phyloP scores from a whole-genome alignment of 768 basidiomycete genomes.

The Russula virescens region DNA sequence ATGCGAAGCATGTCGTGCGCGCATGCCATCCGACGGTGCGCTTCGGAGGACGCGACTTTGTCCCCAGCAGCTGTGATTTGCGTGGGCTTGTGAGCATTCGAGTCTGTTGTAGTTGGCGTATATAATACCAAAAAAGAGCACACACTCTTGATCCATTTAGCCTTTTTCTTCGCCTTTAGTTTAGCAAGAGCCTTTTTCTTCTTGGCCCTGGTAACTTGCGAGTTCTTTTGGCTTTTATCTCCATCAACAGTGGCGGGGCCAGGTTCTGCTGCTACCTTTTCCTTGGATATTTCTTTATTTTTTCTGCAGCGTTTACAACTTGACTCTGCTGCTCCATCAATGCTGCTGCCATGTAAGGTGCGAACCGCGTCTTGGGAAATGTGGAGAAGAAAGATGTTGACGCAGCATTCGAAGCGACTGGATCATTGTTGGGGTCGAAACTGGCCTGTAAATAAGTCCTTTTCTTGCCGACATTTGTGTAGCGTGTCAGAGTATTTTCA shows the following conservation, averaged over 20 bases:
- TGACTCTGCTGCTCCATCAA: conserved; percentile 41
- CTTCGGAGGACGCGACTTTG: conserved; percentile 41
- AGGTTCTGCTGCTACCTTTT: background rate
- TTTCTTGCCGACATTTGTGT: conserved; percentile 71
- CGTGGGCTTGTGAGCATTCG: too few species aligned
- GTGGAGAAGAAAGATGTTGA: conserved; percentile 9
- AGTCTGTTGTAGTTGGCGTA: too few species aligned
- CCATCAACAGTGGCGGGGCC: background rate
- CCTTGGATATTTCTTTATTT: conserved; percentile 38
- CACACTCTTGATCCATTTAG: conserved; percentile 27
- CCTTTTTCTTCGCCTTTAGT: conserved; percentile 28
- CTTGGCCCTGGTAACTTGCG: conserved; percentile 26
- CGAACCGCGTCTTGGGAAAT: conserved; percentile 2
- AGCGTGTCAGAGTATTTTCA: conserved; percentile 56
- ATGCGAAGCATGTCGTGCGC: conserved; percentile 77
- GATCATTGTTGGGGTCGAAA: conserved; percentile 33
- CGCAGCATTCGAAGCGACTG: conserved; percentile 19
- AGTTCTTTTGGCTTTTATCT: conserved; percentile 24
- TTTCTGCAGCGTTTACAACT: conserved; percentile 53
- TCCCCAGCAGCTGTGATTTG: conserved; percentile 24
- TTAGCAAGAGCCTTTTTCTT: conserved; percentile 31
- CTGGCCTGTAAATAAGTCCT: conserved; percentile 65
- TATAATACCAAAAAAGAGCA: background rate
- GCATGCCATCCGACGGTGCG: conserved; percentile 53
- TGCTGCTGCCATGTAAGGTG: conserved; percentile 8